Base-by-base conservation (phyloP, 2,329 filamentous ascomycete species). In the Beauveria pseudobassiana region DNA sequence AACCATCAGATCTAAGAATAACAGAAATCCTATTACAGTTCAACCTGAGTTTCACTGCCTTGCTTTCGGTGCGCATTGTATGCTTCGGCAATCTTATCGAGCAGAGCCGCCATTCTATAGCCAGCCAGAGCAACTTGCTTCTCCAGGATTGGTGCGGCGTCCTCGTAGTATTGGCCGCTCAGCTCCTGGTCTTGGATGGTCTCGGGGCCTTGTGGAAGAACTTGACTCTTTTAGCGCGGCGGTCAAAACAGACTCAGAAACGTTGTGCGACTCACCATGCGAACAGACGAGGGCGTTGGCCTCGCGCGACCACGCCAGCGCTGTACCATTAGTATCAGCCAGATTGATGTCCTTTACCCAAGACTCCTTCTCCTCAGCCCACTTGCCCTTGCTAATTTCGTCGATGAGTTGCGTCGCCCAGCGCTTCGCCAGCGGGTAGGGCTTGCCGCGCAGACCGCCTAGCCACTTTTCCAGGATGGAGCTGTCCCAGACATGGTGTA, bases 401-500 rank as follows among this genome's bases (percentile, higher is more conserved):
- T 70, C 66, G 7, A 80, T 78, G 24, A 90, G 77, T 59, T 78
- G 73, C n/a, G 76, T 74, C 1, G 86, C 83, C 82, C 86, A 89
- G 48, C 70, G 70, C 56, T 76, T 71, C 1, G 84, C 85, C 51
- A 80, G 75, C 5, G 72, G 71, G 63, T 81, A 84, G 1, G 80
- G 71, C 73, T 77, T 72, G 69, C 82, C 74, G 45, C 76, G 74
- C 49, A 76, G 70, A n/a, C 80, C 83, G 2, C 86, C 86, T 1
- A 87, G 76, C 68, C 83, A 74, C 69, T 86, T 83, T 74, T 89
- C 86, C 0, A 84, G 80, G 64, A 91, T 90, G 66, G 81, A 83
- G 59, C 82, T 84, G 69, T 91, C 89, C 88, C 88, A 91, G 18
- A 90, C 83, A 62, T 87, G 81, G 69, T 91, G 89, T 48, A 91